Percentiles rank a stretch among this genome's conserved stretches.
phyloP scores from a whole-genome alignment of 2,329 filamentous ascomycete species.

The Aureobasidium vineae region DNA sequence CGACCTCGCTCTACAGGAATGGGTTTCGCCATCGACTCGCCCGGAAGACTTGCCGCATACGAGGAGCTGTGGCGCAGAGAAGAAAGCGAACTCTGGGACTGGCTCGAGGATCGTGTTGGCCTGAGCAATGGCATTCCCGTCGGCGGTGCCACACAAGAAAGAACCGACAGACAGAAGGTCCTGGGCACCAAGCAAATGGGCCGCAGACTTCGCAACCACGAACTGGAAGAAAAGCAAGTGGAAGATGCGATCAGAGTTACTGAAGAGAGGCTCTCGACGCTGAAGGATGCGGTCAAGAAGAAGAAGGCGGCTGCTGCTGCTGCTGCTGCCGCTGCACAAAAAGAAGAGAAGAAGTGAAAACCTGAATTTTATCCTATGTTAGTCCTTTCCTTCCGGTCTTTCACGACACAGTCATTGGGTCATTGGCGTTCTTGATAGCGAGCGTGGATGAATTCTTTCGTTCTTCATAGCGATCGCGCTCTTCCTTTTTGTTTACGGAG shows the following conservation, averaged over 20 bases:
- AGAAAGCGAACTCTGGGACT: conserved; percentile 87
- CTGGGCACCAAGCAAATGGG: conserved; percentile 33
- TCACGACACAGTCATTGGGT: background rate
- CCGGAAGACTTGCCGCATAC: conserved; percentile 76
- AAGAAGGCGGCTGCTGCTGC: conserved; percentile 43
- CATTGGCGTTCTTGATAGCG: background rate
- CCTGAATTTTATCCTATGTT: background rate
- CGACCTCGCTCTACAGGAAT: conserved; percentile 38
- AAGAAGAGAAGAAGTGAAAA: conserved; percentile 14
- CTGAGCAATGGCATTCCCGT: conserved; percentile 54
- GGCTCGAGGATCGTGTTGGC: conserved; percentile 83
- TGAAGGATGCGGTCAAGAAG: conserved; percentile 70
- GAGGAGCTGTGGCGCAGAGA: conserved; percentile 90
- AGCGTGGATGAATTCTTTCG: background rate
- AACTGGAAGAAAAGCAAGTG: conserved; percentile 66
- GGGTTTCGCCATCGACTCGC: conserved; percentile 45
- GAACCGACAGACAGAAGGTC: conserved; percentile 34
- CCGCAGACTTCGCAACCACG: conserved; percentile 35
- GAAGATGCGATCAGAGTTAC: conserved; percentile 78
- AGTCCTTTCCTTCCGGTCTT: background rate
- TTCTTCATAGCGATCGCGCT: background rate
- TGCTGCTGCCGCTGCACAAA: background rate
- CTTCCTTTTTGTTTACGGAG: background rate
- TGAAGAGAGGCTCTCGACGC: conserved; percentile 73
- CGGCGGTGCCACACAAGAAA: conserved; percentile 28